Evolutionary conservation across 805 yeast species (phyloP).

Genomic region (Metschnikowia henanensis): DNA sequence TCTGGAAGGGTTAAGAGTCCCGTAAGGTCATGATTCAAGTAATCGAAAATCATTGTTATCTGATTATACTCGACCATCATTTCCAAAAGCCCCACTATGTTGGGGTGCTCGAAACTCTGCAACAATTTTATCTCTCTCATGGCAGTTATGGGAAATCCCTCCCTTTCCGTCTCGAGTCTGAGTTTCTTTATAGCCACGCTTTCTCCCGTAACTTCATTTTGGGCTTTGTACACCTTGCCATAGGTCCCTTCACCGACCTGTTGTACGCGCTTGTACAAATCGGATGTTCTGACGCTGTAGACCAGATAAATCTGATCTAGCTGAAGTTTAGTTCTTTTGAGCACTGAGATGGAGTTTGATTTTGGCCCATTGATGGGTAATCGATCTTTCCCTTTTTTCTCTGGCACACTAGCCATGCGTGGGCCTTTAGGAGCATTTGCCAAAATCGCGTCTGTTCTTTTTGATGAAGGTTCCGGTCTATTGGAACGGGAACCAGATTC

Average conservation of each 20-base stretch:
- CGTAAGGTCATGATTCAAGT: conserved; percentile 90
- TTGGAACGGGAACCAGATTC: neutral
- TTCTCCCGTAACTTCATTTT: conserved; percentile 63
- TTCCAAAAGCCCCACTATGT: conserved; percentile 79
- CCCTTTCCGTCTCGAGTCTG: conserved; percentile 83
- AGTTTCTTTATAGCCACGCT: conserved; percentile 85
- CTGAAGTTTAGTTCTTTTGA: conserved; percentile 17
- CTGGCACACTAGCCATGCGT: conserved; percentile 4
- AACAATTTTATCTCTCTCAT: conserved; percentile 85
- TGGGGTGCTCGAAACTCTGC: conserved; percentile 79
- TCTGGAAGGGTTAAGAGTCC: conserved; percentile 82
- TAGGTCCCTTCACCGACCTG: conserved; percentile 99
- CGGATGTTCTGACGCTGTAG: conserved; percentile 27
- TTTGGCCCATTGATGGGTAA: neutral
- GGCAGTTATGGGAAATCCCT: conserved; percentile 96
- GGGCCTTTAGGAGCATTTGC: conserved; percentile 4
- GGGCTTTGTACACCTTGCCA: conserved; percentile 92
- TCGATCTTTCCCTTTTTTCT: conserved; percentile 2
- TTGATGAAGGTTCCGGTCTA: conserved; percentile 2
- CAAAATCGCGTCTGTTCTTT: conserved; percentile 1
- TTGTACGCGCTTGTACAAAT: conserved; percentile 63
- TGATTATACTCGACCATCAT: conserved; percentile 82
- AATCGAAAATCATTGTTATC: conserved; percentile 89
- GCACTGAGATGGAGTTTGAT: neutral
- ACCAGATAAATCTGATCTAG: conserved; percentile 36